A percentile compares a stretch with the other conserved stretches of the same genome.
phyloP scores from a whole-genome alignment of 805 yeast genomes.

The Starmera amethionina region DNA sequence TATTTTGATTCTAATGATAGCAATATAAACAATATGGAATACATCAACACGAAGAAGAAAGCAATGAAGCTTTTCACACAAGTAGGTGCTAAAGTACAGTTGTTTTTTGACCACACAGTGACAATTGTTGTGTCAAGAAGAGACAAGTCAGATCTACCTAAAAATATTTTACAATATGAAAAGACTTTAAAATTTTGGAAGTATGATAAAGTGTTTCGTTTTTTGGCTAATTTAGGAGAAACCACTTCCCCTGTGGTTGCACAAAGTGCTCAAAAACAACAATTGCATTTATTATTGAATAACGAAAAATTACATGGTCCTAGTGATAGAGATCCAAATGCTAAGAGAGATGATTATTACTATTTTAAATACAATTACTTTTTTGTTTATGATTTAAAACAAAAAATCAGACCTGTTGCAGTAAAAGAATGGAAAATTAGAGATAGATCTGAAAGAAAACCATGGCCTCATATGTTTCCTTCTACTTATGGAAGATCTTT shows the following conservation, averaged over 20 bases:
- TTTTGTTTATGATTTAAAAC: slow-evolving; percentile 72
- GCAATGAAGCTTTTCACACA: slow-evolving; percentile 20
- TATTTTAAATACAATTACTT: slow-evolving; percentile 70
- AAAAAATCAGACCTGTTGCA: slow-evolving; percentile 71
- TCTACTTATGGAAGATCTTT: slow-evolving; percentile 76
- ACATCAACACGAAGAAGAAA: slow-evolving; percentile 11
- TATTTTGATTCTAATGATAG: slow-evolving; percentile 42
- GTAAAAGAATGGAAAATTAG: slow-evolving; percentile 67
- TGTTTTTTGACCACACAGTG: slow-evolving; percentile 44
- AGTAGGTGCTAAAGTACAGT: slow-evolving; percentile 47
- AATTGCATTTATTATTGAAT: slow-evolving; percentile 54
- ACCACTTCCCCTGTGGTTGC: slow-evolving; percentile 13
- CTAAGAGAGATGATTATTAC: slow-evolving; percentile 74
- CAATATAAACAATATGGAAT: slow-evolving; percentile 18
- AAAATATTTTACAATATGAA: slow-evolving; percentile 62
- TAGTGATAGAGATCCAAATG: slow-evolving; percentile 79
- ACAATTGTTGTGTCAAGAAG: slow-evolving; percentile 77
- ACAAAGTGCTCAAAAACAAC: slow-evolving; percentile 13
- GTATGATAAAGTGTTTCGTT: slow-evolving; percentile 74
- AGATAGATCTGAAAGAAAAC: slow-evolving; percentile 12
- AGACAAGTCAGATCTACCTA: slow-evolving; percentile 27
- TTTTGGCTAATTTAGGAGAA: slow-evolving; percentile 55
- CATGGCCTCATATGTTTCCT: slow-evolving; percentile 50
- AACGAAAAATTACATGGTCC: slow-evolving; percentile 85
- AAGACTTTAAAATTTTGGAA: slow-evolving; percentile 77